These are phyloP conservation scores for Penicillium samsonianum DNA, from an alignment of 495 filamentous ascomycete species.

Conservation along the genomic window DNA sequence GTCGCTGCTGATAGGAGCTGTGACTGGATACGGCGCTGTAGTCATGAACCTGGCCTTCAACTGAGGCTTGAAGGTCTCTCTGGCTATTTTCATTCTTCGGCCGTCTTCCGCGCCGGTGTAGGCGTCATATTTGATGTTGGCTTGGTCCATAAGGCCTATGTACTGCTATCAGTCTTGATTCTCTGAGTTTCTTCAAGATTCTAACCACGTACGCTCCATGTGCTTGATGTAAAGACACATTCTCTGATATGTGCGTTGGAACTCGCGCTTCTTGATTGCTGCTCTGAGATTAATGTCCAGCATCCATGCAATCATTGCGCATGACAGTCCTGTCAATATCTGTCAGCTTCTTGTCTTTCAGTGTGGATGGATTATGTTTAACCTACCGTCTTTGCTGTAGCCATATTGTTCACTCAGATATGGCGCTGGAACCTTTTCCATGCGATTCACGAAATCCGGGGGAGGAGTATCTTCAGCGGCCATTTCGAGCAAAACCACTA, in stretches of 20 bases:
- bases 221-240: slow-evolving; percentile 9
- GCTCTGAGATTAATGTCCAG: slow-evolving; percentile 10
- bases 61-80: background rate
- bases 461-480: background rate
- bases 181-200: too few species aligned
- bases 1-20: background rate
- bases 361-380: background rate
- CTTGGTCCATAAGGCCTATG: background rate
- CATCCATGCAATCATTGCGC: slow-evolving; percentile 13
- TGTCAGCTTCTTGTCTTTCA: background rate
- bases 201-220: slow-evolving; percentile 2
- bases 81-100: background rate
- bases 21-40: background rate
- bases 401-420: background rate
- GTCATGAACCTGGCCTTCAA: background rate
- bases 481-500: background rate
- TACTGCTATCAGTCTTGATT: background rate
- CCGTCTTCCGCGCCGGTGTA: background rate
- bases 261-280: slow-evolving; percentile 9
- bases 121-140: background rate
- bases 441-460: slow-evolving; percentile 1
- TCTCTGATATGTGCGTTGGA: slow-evolving; percentile 5
- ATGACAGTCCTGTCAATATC: background rate
- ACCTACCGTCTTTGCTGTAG: slow-evolving; percentile 8
- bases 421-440: slow-evolving; percentile 9